These are phyloP conservation scores for Persicaria maculosa DNA, from an alignment of 148 eudicot genomes.

Conservation along the genomic window DNA sequence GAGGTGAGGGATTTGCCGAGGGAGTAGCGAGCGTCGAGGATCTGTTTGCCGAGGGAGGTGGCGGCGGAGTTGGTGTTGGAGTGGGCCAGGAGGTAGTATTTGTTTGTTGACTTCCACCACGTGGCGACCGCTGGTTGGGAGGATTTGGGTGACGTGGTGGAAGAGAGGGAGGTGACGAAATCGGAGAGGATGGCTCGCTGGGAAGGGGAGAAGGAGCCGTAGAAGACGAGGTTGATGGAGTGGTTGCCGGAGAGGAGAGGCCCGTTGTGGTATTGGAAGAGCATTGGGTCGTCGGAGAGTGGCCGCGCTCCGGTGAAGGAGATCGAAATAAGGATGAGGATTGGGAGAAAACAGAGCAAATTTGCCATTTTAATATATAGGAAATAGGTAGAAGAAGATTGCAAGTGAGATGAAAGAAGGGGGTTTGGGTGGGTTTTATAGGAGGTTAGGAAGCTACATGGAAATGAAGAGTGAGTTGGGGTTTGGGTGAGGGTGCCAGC, in stretches of 20 bases:
- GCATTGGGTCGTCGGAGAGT: neutral
- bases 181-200: constrained; percentile 37
- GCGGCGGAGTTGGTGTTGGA: neutral
- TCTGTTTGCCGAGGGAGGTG: neutral
- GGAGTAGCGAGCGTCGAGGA: constrained; percentile 1
- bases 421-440: too few species aligned
- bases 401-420: too few species aligned
- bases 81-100: neutral
- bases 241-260: constrained; percentile 34
- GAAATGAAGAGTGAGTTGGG: too few species aligned
- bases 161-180: constrained; percentile 20
- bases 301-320: neutral
- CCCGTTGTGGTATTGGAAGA: constrained; percentile 34
- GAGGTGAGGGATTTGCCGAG: constrained; percentile 6
- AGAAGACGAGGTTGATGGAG: constrained; percentile 37
- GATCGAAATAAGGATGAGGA: neutral
- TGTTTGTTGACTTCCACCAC: neutral
- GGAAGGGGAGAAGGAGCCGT: constrained; percentile 33
- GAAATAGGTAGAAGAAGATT: too few species aligned
- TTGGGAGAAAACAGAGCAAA: neutral
- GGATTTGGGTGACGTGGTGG: too few species aligned
- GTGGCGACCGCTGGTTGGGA: neutral
- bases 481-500: too few species aligned
- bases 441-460: too few species aligned
- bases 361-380: neutral